These are phyloP conservation scores for Plasmodium chabaudi DNA, from an alignment of 169 alveolate species.

Conservation along the genomic window DNA sequence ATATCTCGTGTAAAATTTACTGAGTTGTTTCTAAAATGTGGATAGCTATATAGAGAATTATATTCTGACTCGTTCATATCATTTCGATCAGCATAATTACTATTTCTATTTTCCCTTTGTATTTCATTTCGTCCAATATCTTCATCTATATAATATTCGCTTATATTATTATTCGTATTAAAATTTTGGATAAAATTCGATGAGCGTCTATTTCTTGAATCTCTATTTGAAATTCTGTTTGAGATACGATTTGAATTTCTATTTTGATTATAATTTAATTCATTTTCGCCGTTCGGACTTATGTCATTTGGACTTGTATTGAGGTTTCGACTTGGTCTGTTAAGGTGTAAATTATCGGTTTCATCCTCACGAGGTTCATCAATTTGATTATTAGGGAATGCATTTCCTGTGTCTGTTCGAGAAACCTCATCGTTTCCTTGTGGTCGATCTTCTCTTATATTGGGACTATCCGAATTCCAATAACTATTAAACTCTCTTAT, in stretches of 20 bases:
- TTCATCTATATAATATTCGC: neutral
- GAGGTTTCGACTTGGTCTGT: no score
- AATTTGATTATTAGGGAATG: neutral
- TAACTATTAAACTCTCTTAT: constrained; percentile 58
- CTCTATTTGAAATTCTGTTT: constrained; percentile 26
- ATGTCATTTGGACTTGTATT: no score
- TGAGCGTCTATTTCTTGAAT: constrained; percentile 21
- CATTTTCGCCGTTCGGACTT: neutral
- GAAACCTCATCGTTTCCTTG: neutral
- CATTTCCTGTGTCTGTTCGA: no score
- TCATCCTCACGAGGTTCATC: neutral
- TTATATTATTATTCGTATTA: neutral
- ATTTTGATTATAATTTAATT: constrained; percentile 9
- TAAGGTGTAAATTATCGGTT: no score
- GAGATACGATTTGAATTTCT: neutral
- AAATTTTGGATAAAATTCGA: constrained; percentile 8
- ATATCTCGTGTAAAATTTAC: neutral
- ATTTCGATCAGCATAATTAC: neutral
- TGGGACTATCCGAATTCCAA: constrained; percentile 23
- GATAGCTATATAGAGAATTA: constrained; percentile 24
- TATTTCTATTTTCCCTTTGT: neutral
- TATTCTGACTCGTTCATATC: constrained; percentile 8
- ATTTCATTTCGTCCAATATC: neutral
- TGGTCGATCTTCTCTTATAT: neutral
- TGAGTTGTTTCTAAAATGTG: neutral